Conservation (phyloP, 208 protist genomes). For the Crithidia brevicula region DNA sequence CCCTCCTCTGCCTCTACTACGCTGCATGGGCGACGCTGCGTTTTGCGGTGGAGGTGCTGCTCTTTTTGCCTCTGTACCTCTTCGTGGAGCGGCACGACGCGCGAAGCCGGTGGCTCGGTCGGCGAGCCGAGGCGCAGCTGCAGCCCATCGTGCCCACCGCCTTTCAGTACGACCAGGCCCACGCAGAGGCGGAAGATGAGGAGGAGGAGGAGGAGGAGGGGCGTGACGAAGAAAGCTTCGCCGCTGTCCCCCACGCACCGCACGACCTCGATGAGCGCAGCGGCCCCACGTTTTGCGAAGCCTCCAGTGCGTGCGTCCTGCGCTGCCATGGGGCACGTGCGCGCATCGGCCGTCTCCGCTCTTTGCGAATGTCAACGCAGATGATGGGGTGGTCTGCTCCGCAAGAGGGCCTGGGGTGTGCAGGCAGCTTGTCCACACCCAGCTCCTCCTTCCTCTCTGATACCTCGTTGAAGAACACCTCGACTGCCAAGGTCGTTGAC, state of each 20-base stretch:
- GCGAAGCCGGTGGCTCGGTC: constrained; percentile 24
- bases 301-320: too few relatives aligned
- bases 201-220: not conserved
- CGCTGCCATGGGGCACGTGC: too few relatives aligned
- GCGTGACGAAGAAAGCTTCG: too few relatives aligned
- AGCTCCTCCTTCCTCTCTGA: too few relatives aligned
- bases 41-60: constrained; percentile 21
- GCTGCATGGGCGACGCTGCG: constrained; percentile 9
- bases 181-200: not conserved
- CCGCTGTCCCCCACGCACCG: too few relatives aligned
- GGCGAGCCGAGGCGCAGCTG: constrained; percentile 30
- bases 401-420: too few relatives aligned
- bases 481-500: too few relatives aligned
- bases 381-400: not conserved
- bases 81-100: constrained; percentile 27
- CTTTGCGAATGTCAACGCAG: constrained; percentile 3
- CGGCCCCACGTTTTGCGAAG: too few relatives aligned
- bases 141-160: constrained; percentile 26
- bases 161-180: constrained; percentile 7
- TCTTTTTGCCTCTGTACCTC: constrained; percentile 29
- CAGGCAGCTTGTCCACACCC: too few relatives aligned
- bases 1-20: constrained; percentile 24
- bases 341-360: constrained; percentile 3
- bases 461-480: too few relatives aligned
- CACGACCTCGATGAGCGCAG: too few relatives aligned